Percentiles rank a stretch among this genome's conserved stretches.
These are phyloP conservation scores for Globisporangium viniferum DNA, from an alignment of 352 stramenopile genomes.

Conservation along the genomic window DNA sequence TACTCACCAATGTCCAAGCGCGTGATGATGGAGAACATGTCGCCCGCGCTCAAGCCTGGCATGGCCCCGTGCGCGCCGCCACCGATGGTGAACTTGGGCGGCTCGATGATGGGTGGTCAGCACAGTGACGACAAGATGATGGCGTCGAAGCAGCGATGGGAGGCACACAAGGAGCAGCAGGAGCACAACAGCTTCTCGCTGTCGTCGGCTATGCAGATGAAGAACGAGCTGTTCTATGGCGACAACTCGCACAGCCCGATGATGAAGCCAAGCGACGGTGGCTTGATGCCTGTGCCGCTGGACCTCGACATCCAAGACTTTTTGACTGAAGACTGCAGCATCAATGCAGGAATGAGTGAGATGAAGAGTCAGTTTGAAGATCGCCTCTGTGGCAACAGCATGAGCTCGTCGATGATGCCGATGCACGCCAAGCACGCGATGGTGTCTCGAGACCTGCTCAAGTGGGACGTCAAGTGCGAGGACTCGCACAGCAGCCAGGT, in stretches of 20 bases:
- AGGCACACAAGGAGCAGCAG: slow-evolving; percentile 36
- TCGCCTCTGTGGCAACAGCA: slow-evolving; percentile 22
- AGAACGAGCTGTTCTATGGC: slow-evolving; percentile 41
- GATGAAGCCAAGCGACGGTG: slow-evolving; percentile 28
- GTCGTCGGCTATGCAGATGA: slow-evolving; percentile 39
- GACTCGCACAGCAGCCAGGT: slow-evolving; percentile 22
- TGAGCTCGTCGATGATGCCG: slow-evolving; percentile 17
- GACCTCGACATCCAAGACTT: slow-evolving; percentile 83
- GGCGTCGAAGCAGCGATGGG: slow-evolving; percentile 31
- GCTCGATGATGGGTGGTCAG: slow-evolving; percentile 20
- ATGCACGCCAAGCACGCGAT: slow-evolving; percentile 51
- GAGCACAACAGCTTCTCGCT: slow-evolving; percentile 36
- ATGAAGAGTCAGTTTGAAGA: slow-evolving; percentile 42
- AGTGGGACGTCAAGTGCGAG: slow-evolving; percentile 43
- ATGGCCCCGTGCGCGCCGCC: slow-evolving; percentile 42
- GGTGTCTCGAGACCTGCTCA: slow-evolving; percentile 68
- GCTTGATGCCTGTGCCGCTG: slow-evolving; percentile 25
- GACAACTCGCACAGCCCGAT: slow-evolving; percentile 19
- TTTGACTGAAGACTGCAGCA: slow-evolving; percentile 72
- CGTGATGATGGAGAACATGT: slow-evolving; percentile 84
- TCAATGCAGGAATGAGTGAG: slow-evolving; percentile 41
- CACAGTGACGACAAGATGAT: slow-evolving; percentile 17
- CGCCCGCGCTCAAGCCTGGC: slow-evolving; percentile 69
- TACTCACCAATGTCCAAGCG: slow-evolving; percentile 81
- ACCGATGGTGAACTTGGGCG: slow-evolving; percentile 58